Percentiles rank a stretch among this genome's conserved stretches.
These are phyloP conservation scores for Chenopodium berlandieri DNA, from an alignment of 148 eudicot species.

Conservation along the genomic window DNA sequence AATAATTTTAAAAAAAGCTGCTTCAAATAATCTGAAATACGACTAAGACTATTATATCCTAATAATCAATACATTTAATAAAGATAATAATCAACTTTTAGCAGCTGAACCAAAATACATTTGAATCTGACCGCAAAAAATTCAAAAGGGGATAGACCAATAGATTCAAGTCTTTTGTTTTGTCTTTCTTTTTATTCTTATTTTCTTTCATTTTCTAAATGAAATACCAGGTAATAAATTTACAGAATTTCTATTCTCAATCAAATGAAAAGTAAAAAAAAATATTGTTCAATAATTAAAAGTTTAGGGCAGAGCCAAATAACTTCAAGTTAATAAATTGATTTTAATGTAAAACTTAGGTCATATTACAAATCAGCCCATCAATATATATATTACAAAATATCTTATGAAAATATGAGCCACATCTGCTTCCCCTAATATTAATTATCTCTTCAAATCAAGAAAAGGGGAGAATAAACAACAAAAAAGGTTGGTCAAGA, in stretches of 20 bases:
- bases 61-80: background rate
- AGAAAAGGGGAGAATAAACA: background rate
- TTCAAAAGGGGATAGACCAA: background rate
- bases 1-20: background rate
- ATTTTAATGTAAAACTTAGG: background rate
- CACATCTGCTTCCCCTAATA: background rate
- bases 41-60: background rate
- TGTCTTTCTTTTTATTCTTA: background rate
- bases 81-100: background rate
- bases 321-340: background rate
- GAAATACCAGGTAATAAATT: background rate
- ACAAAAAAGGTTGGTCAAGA: conserved; percentile 24
- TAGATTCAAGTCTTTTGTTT: background rate
- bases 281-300: background rate
- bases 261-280: background rate
- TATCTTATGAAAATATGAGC: background rate
- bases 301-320: background rate
- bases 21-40: background rate
- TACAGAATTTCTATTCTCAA: background rate
- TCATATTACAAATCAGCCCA: background rate
- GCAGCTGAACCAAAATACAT: background rate
- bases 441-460: background rate
- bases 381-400: background rate
- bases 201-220: background rate
- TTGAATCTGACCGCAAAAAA: background rate